Evolutionary conservation across 2,329 filamentous ascomycete species (phyloP).

Genomic region (Cladosporium halotolerans): DNA sequence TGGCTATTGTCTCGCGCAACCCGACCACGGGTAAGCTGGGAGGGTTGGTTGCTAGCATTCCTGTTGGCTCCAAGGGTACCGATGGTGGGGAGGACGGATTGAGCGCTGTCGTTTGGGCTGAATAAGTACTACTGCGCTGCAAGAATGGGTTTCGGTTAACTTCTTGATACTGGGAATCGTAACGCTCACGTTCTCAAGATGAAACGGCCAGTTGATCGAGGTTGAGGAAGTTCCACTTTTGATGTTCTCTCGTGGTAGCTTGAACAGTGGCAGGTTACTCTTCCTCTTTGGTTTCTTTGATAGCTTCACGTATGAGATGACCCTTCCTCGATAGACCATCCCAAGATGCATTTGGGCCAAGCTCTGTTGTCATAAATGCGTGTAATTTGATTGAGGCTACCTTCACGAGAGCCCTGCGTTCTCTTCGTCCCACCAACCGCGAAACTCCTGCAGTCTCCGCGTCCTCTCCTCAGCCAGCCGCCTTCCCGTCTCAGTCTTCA

Average conservation of each 20-base stretch:
- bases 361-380: neutral
- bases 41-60: conserved; percentile 6
- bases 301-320: too few species aligned
- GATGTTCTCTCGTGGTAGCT: too few species aligned
- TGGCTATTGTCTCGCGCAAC: conserved; percentile 9
- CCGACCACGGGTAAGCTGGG: conserved; percentile 2
- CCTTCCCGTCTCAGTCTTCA: conserved; percentile 52
- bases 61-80: conserved; percentile 7
- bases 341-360: too few species aligned
- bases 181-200: too few species aligned
- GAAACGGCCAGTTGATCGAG: too few species aligned
- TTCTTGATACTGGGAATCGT: too few species aligned
- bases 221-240: too few species aligned
- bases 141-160: too few species aligned
- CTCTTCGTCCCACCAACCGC: conserved; percentile 51
- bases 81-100: conserved; percentile 12
- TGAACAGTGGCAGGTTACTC: too few species aligned
- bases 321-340: too few species aligned
- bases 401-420: conserved; percentile 10
- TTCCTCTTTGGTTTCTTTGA: too few species aligned
- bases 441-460: conserved; percentile 44
- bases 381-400: neutral
- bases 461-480: conserved; percentile 45
- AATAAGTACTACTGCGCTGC: conserved; percentile 7
- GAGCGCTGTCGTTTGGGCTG: conserved; percentile 13